Evolutionary conservation across 257 asterid genomes (phyloP).

Genomic region (Paraleonurus japonicus): DNA sequence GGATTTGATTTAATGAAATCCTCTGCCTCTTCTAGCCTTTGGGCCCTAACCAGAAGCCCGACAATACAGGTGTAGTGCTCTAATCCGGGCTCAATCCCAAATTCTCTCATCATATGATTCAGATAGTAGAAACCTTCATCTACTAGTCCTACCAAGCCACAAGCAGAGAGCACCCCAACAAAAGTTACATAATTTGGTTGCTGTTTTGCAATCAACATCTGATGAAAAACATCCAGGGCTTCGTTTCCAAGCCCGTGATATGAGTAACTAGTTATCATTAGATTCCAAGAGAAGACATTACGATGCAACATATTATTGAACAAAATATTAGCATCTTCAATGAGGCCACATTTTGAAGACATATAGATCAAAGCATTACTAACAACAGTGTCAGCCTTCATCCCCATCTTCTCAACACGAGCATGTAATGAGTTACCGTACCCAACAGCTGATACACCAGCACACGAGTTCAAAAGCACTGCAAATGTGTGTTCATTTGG

Average conservation of each 20-base stretch:
- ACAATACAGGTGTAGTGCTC: conserved; percentile 85
- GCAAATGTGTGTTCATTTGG: conserved; percentile 82
- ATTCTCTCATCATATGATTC: conserved; percentile 49
- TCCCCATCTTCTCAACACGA: conserved; percentile 56
- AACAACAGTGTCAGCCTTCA: conserved; percentile 41
- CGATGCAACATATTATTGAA: conserved; percentile 45
- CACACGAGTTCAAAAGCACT: conserved; percentile 69
- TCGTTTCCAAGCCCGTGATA: conserved; percentile 76
- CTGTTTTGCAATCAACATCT: conserved; percentile 50
- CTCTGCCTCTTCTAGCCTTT: conserved; percentile 70
- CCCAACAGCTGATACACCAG: conserved; percentile 67
- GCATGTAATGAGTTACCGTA: conserved; percentile 70
- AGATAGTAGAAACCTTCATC: conserved; percentile 71
- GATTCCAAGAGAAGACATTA: conserved; percentile 71
- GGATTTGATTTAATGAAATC: conserved; percentile 55
- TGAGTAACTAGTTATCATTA: conserved; percentile 66
- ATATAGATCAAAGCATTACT: conserved; percentile 71
- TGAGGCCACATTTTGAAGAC: conserved; percentile 66
- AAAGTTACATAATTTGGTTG: conserved; percentile 73
- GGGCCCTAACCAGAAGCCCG: conserved; percentile 70
- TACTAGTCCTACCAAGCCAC: conserved; percentile 63
- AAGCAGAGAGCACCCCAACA: conserved; percentile 78
- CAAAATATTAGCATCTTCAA: conserved; percentile 49
- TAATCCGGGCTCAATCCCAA: conserved; percentile 64
- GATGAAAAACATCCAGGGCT: conserved; percentile 53